A percentile compares a stretch with the other conserved stretches of the same genome.
phyloP scores from a whole-genome alignment of 164 flowering plant genomes.

The Paratinospora sagittata region DNA sequence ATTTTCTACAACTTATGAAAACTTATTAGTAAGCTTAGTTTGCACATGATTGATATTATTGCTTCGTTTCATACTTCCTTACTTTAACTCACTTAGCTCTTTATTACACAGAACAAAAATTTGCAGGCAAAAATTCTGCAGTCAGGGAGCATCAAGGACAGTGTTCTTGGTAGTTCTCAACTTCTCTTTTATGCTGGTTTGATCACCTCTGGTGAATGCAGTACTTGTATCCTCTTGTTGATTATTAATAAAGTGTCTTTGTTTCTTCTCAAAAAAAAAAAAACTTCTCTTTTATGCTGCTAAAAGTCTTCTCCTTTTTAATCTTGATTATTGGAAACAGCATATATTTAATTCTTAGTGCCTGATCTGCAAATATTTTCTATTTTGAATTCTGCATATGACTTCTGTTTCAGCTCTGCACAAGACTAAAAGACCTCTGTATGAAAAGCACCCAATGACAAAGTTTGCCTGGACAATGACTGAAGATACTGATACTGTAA shows the following conservation, averaged over 20 bases:
- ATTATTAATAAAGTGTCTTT: no score
- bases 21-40: background rate
- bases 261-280: no score
- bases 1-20: background rate
- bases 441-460: conserved; percentile 86
- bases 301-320: no score
- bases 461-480: conserved; percentile 87
- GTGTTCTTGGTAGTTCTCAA: conserved; percentile 43
- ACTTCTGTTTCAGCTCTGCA: conserved; percentile 52
- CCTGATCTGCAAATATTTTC: background rate
- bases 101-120: conserved; percentile 49
- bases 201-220: no score
- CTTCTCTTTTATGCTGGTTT: background rate
- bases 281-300: no score
- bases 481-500: conserved; percentile 81
- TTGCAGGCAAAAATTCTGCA: conserved; percentile 61
- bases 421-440: conserved; percentile 70
- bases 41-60: background rate
- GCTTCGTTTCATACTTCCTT: background rate
- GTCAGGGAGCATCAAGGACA: conserved; percentile 41
- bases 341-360: no score
- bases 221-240: no score
- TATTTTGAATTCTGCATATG: background rate
- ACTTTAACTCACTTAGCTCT: conserved; percentile 1
- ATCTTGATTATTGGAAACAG: no score